Evolutionary conservation across 768 basidiomycete species (phyloP).

Genomic region (Rhodosporidiobolus odoratus): DNA sequence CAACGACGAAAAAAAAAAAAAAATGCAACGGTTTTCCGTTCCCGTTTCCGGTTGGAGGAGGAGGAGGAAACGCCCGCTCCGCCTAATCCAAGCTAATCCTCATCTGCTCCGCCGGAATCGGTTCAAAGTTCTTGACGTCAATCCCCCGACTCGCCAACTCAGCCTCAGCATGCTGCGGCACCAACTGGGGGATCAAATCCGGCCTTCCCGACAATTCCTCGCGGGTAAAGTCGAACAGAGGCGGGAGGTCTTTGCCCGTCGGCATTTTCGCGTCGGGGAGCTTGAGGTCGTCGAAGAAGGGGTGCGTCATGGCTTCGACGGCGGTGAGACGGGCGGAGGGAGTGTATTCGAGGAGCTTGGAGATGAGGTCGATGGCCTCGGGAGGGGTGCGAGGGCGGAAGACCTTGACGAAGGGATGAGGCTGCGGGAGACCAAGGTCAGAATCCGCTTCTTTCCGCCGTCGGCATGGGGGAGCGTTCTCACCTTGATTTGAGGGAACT

Average conservation of each 20-base stretch:
- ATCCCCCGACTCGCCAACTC: slow-evolving; percentile 82
- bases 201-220: slow-evolving; percentile 97
- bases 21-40: no score
- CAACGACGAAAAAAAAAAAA: no score
- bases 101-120: slow-evolving; percentile 50
- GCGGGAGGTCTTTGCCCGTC: slow-evolving; percentile 92
- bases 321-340: slow-evolving; percentile 85
- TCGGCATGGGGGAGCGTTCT: not conserved
- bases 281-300: slow-evolving; percentile 95
- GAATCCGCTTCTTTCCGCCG: not conserved
- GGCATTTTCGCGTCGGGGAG: slow-evolving; percentile 88
- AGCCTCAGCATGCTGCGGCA: slow-evolving; percentile 81
- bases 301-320: slow-evolving; percentile 57
- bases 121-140: slow-evolving; percentile 83
- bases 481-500: slow-evolving; percentile 99
- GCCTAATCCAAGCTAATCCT: slow-evolving; percentile 15
- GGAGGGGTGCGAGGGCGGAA: slow-evolving; percentile 95
- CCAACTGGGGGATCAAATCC: slow-evolving; percentile 83
- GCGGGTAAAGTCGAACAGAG: slow-evolving; percentile 88
- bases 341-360: slow-evolving; percentile 95
- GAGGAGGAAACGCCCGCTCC: no score
- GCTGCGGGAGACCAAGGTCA: slow-evolving; percentile 2
- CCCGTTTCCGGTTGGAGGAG: no score
- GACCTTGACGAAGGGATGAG: slow-evolving; percentile 56
- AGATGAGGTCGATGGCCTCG: slow-evolving; percentile 92